Evolutionary conservation across 495 filamentous ascomycete genomes (phyloP).

Genomic region (Copromyces sp.): DNA sequence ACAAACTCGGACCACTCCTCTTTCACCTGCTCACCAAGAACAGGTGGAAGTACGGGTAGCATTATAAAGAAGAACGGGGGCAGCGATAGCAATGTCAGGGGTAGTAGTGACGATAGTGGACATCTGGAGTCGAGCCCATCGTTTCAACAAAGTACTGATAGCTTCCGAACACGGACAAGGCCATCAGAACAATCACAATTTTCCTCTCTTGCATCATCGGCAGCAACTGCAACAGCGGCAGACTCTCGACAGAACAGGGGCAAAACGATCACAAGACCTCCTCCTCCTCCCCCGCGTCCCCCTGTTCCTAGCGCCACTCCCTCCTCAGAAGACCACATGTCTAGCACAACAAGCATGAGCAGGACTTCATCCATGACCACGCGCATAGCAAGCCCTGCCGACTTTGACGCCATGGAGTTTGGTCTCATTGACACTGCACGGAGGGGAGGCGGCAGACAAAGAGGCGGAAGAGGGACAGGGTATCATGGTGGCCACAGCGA

Average conservation of each 20-base stretch:
- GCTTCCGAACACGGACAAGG: not conserved
- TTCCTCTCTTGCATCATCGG: not conserved
- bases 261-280: not conserved
- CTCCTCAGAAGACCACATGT: not conserved
- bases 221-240: not conserved
- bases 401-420: not conserved
- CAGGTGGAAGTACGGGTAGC: not conserved
- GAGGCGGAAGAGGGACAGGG: not conserved
- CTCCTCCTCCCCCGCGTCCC: not conserved
- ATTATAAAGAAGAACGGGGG: not conserved
- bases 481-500: not conserved
- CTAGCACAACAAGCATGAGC: not conserved
- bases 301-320: not conserved
- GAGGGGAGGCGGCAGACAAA: not conserved
- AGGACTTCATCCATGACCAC: not conserved
- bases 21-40: not conserved
- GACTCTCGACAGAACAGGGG: not conserved
- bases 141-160: not conserved
- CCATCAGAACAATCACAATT: not conserved
- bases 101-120: not conserved
- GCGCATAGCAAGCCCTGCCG: not conserved
- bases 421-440: not conserved
- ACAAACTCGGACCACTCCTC: slow-evolving; percentile 1
- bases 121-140: not conserved
- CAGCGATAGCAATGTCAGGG: not conserved